Conservation (phyloP, 176 grass and related monocot genomes). For the Aegilops umbellulata region DNA sequence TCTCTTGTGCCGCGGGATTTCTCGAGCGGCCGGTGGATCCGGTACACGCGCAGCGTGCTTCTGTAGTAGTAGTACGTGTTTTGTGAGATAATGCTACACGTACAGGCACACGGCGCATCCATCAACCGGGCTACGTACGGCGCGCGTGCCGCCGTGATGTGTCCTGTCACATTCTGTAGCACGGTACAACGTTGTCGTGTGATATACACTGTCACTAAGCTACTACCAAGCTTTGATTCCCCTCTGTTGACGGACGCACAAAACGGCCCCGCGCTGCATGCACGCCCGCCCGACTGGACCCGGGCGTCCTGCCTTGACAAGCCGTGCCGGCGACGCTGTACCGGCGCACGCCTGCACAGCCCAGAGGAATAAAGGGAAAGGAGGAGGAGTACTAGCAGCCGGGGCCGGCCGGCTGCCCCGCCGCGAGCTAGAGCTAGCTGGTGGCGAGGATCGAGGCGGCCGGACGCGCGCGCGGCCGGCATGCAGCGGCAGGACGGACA, state of each 20-base stretch:
- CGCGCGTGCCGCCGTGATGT: background rate
- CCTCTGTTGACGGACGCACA: background rate
- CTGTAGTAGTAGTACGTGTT: background rate
- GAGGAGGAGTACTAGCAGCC: background rate
- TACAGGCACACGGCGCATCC: background rate
- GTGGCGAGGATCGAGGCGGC: background rate
- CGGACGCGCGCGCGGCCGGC: background rate
- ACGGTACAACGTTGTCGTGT: background rate
- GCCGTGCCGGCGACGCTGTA: background rate
- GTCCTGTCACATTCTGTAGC: background rate
- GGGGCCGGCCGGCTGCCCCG: background rate
- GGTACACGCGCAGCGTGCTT: background rate
- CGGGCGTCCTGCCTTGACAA: background rate
- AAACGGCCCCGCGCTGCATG: background rate
- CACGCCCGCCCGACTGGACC: background rate
- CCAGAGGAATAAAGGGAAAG: conserved; percentile 6
- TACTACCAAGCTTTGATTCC: too few relatives aligned
- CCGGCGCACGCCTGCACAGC: background rate
- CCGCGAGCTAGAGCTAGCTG: background rate
- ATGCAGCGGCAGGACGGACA: conserved; percentile 7
- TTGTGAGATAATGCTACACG: too few relatives aligned
- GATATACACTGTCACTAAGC: background rate
- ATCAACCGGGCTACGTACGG: background rate
- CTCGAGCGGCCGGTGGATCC: background rate
- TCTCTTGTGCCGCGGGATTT: background rate